A percentile compares a stretch with the other conserved stretches of the same genome.
Evolutionary conservation across 176 grass and related monocot genomes (phyloP).

Genomic region (Avena atlantica): DNA sequence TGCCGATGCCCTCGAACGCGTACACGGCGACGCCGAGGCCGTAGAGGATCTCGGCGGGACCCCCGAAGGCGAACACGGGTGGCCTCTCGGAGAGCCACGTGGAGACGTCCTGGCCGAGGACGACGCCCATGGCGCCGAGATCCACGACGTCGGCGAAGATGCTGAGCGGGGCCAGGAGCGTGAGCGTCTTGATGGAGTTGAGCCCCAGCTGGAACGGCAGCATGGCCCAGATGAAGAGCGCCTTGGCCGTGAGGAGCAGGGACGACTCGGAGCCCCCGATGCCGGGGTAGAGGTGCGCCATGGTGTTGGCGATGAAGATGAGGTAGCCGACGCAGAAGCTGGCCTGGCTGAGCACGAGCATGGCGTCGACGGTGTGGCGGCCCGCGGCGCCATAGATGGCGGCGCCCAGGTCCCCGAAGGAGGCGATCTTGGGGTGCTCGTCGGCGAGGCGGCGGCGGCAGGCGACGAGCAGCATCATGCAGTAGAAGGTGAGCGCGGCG

Average conservation of each 20-base stretch:
- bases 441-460: slow-evolving; percentile 62
- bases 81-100: slow-evolving; percentile 51
- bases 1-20: slow-evolving; percentile 94
- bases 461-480: slow-evolving; percentile 92
- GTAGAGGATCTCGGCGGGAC: slow-evolving; percentile 72
- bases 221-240: slow-evolving; percentile 79
- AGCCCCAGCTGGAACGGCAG: slow-evolving; percentile 92
- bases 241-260: slow-evolving; percentile 64
- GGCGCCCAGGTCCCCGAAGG: slow-evolving; percentile 82
- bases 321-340: slow-evolving; percentile 97
- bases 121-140: slow-evolving; percentile 92
- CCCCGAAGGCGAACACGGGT: slow-evolving; percentile 63
- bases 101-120: slow-evolving; percentile 77
- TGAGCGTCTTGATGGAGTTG: slow-evolving; percentile 95
- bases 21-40: slow-evolving; percentile 93
- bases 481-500: slow-evolving; percentile 86
- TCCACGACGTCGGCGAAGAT: slow-evolving; percentile 94
- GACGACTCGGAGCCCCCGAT: slow-evolving; percentile 32
- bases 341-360: slow-evolving; percentile 97
- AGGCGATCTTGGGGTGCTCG: slow-evolving; percentile 70
- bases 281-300: slow-evolving; percentile 64
- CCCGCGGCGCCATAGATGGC: slow-evolving; percentile 64
- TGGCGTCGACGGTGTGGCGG: slow-evolving; percentile 71
- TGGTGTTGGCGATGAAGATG: slow-evolving; percentile 88
- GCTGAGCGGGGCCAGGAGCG: slow-evolving; percentile 90